Base-by-base conservation (phyloP, 179 eudicot species). In the Heliamphora pulchella region DNA sequence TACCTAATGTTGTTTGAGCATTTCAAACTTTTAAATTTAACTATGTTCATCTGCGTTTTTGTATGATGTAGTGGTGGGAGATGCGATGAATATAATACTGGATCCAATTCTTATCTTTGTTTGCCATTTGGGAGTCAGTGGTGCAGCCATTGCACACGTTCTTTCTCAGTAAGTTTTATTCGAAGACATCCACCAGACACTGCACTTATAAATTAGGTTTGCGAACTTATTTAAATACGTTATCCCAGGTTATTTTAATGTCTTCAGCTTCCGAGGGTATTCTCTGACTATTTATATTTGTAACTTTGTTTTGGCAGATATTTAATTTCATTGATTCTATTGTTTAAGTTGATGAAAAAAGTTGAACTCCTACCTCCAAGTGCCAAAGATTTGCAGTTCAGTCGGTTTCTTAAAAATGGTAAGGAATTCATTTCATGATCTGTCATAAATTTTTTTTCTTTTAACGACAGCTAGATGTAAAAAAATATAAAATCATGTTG, bases 91-190 rank as follows among this genome's bases (percentile, higher is more conserved):
- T 78, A 87, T 96, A 78, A 81, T 96, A 64, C 86, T 94, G 83
- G 99, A 96, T 80, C 97, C 97, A 9, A 91, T 96, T 76, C 89
- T 96, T 68, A 96, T 96, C 69, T 96, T 91, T 59, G 88, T 75
- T 51, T 94, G 91, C 76, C 90, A 71, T 53, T 76, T 88, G 87
- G 99, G 99, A 39, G 96, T 96, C 15, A 85, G 91, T 79, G 99
- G 99, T 43, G 99, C 99, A 10, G 99, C 99, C 76, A 90, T 94
- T 82, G 97, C 99, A 72, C 99, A 96, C 83, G 99, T 96, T 61
- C 86, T 94, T 71, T 96, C 99, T 61, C 99, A 96, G 99, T 96
- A 89, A 86, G 95, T 85, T 70, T 9, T 3, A 61, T 39, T 15
- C 61, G 39, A 78, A 67, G 48, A 80, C 14, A 39, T 41, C 22